A percentile compares a stretch with the other conserved stretches of the same genome.
phyloP scores from a whole-genome alignment of 1,284 basidiomycete genomes.

The Trametes pubescens region DNA sequence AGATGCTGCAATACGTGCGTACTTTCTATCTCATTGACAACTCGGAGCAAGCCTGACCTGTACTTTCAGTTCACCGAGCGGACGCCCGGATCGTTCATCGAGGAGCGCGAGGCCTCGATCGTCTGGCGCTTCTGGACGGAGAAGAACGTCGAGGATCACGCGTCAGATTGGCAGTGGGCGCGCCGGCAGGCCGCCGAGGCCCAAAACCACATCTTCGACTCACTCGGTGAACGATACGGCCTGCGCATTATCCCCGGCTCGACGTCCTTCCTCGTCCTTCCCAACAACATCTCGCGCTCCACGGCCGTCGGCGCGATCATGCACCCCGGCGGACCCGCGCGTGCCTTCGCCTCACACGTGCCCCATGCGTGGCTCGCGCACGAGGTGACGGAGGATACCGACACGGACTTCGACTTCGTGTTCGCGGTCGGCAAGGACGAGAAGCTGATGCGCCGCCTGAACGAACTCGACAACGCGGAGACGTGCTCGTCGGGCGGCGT shows the following conservation, averaged over 20 bases:
- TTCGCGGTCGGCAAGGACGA: constrained; percentile 78
- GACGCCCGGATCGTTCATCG: constrained; percentile 85
- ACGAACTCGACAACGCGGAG: constrained; percentile 75
- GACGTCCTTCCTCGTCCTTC: constrained; percentile 84
- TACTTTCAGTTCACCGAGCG: constrained; percentile 80
- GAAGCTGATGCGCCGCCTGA: constrained; percentile 74
- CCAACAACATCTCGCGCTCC: constrained; percentile 84
- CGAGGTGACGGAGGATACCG: constrained; percentile 45
- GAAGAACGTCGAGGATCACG: constrained; percentile 49
- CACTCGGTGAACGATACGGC: constrained; percentile 82
- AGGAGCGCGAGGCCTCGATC: constrained; percentile 85
- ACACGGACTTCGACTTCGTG: constrained; percentile 64
- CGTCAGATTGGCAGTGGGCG: constrained; percentile 77
- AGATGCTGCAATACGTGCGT: constrained; percentile 83
- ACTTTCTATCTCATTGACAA: constrained; percentile 22
- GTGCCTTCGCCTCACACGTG: constrained; percentile 47
- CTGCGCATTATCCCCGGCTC: constrained; percentile 81
- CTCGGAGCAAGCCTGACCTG: not conserved
- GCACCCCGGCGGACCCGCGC: constrained; percentile 70
- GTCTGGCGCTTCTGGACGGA: constrained; percentile 87
- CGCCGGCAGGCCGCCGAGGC: constrained; percentile 88
- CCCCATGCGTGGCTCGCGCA: constrained; percentile 48
- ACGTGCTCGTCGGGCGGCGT: constrained; percentile 72
- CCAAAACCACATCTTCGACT: constrained; percentile 90
- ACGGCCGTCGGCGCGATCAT: constrained; percentile 81